phyloP scores from a whole-genome alignment of 1,139 yeast genomes.

The Kodamaea alishanica region DNA sequence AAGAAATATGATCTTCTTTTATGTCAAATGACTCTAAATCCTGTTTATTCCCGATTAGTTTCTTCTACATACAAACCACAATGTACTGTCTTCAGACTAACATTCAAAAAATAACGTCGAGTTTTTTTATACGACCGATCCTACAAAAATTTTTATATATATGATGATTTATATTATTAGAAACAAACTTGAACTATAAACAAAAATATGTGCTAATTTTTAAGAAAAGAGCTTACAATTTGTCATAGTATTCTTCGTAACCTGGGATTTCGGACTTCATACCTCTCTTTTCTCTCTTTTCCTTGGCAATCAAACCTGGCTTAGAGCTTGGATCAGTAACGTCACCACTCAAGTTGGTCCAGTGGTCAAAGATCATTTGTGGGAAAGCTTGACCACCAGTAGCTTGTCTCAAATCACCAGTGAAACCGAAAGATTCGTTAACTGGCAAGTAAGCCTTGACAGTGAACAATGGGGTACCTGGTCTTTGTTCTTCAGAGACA shows the following conservation, averaged over 20 bases:
- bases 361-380: constrained; percentile 99
- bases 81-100: no score
- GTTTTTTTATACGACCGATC: background rate
- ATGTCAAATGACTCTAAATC: no score
- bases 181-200: constrained; percentile 3
- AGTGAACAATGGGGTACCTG: constrained; percentile 99
- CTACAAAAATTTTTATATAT: background rate
- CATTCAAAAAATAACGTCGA: no score
- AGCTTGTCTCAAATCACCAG: constrained; percentile 98
- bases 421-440: constrained; percentile 99
- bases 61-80: no score
- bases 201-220: background rate
- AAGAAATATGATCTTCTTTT: no score
- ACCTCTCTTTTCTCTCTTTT: constrained; percentile 96
- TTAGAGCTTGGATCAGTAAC: constrained; percentile 88
- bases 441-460: constrained; percentile 99
- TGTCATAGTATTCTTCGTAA: constrained; percentile 99
- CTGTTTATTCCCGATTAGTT: no score
- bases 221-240: constrained; percentile 59
- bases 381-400: constrained; percentile 99
- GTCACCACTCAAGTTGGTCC: constrained; percentile 89
- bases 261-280: constrained; percentile 97
- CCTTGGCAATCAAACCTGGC: constrained; percentile 91
- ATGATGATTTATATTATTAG: constrained; percentile 1
- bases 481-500: constrained; percentile 97